These are phyloP conservation scores for Scheffersomyces parashehatae DNA, from an alignment of 1,139 yeast species.

Conservation along the genomic window DNA sequence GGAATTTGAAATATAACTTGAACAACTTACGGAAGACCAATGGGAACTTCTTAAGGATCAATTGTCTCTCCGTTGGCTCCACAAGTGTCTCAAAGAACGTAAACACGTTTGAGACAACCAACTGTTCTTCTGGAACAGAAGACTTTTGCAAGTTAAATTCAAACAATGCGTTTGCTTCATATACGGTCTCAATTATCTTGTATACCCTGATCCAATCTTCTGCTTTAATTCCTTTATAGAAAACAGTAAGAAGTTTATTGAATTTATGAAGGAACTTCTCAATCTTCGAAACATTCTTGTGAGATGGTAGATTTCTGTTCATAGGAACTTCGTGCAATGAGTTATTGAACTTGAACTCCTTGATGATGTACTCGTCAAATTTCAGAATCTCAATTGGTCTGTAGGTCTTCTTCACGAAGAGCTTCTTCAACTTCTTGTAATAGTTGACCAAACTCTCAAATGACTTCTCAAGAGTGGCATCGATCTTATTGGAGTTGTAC, in stretches of 20 bases:
- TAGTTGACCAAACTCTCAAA: conserved; percentile 54
- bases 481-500: conserved; percentile 56
- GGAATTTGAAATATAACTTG: conserved; percentile 66
- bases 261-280: conserved; percentile 63
- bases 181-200: conserved; percentile 72
- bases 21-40: conserved; percentile 66
- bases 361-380: conserved; percentile 39
- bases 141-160: conserved; percentile 50
- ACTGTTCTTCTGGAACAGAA: conserved; percentile 51
- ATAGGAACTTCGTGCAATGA: conserved; percentile 49
- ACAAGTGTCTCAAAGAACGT: conserved; percentile 63
- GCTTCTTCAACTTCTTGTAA: conserved; percentile 69
- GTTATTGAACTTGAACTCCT: conserved; percentile 43
- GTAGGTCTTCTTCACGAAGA: conserved; percentile 76
- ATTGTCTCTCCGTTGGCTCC: conserved; percentile 41
- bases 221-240: conserved; percentile 59
- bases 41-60: conserved; percentile 61
- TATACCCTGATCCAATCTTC: conserved; percentile 81
- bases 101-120: conserved; percentile 70
- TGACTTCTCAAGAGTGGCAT: conserved; percentile 39
- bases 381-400: conserved; percentile 58
- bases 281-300: conserved; percentile 45
- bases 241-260: conserved; percentile 61
- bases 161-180: conserved; percentile 54
- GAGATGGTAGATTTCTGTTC: conserved; percentile 50